Conservation (phyloP, 2,329 filamentous ascomycete species). For the Xylaria hypoxylon region DNA sequence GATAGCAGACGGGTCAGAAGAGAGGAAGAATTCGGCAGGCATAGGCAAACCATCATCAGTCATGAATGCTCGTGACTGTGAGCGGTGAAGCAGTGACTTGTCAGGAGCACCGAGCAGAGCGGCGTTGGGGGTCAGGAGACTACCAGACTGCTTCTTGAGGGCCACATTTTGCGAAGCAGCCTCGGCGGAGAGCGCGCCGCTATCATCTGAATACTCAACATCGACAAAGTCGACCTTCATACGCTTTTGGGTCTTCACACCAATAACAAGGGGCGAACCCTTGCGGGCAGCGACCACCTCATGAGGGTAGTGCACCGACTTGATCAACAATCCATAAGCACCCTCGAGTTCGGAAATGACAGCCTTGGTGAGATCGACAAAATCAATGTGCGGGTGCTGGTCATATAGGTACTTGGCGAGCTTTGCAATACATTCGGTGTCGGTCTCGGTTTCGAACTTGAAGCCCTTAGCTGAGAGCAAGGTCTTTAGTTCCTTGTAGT, state of each 20-base stretch:
- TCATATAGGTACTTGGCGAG: conserved; percentile 98
- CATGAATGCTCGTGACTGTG: conserved; percentile 98
- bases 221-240: conserved; percentile 99
- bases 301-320: conserved; percentile 98
- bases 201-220: conserved; percentile 94
- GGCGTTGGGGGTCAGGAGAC: conserved; percentile 70
- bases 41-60: conserved; percentile 98
- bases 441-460: conserved; percentile 98
- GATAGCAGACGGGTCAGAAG: conserved; percentile 97
- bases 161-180: conserved; percentile 95
- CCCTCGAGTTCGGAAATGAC: conserved; percentile 99
- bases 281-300: conserved; percentile 98
- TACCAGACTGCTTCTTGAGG: conserved; percentile 84
- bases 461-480: conserved; percentile 94
- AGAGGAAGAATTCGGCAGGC: conserved; percentile 99
- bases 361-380: conserved; percentile 95
- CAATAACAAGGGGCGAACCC: conserved; percentile 96
- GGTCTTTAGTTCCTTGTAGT: conserved; percentile 99
- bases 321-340: conserved; percentile 95
- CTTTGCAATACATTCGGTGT: conserved; percentile 99
- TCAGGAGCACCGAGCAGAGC: conserved; percentile 87
- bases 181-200: conserved; percentile 86
- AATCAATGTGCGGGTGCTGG: conserved; percentile 91
- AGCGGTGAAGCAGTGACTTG: conserved; percentile 98
- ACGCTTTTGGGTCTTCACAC: conserved; percentile 95